Base-by-base conservation (phyloP, 2,329 filamentous ascomycete genomes). In the Colletotrichum chrysophilum region DNA sequence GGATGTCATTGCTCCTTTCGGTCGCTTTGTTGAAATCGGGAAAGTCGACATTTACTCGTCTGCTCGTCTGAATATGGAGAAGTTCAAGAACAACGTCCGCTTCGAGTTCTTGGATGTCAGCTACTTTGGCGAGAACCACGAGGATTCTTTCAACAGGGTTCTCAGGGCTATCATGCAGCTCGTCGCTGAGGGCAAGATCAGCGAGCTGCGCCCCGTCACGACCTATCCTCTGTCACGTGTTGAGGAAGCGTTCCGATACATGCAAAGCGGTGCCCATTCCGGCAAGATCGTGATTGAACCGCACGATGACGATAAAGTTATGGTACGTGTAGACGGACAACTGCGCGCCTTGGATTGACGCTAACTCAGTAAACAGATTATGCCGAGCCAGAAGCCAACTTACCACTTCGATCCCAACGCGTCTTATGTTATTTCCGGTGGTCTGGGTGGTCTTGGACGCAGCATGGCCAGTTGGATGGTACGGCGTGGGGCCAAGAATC, bases 1-100 rank as follows among this genome's bases (percentile, higher is more conserved):
- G 86, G 81, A 83, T 4, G 87, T 85, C 66, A 79, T 90, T 14
- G 85, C 85, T 43, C 81, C 80, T 4, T 87, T 87, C 76, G 88
- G 87, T 2, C 82, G 85, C 4, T 87, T 89, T 65, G 78, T 89
- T 8, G 87, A 90, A 68, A 84, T 89, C 56, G 84, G 85, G 8
- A 84, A 82, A 76, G 78, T 82, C 38, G 86, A 87, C 55, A 80
- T 85, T 28, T 79, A 80, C 8, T 82, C 80, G 70, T 87, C 86
- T 70, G 84, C 82, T 2, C 80, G 85, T 2, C 80, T 91, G 0
- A 87, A 89, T 38, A 87, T 91, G 85, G 78, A 83, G 14, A 85
- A 85, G 14, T 87, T 89, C 66, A 85, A 87, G 32, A 28, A 36
- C 36, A 89, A 88, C 74, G 84, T 84, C 32, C 87, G 85, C 61